These are phyloP conservation scores for Fusarium piperis DNA, from an alignment of 2,329 filamentous ascomycete species.

Conservation along the genomic window DNA sequence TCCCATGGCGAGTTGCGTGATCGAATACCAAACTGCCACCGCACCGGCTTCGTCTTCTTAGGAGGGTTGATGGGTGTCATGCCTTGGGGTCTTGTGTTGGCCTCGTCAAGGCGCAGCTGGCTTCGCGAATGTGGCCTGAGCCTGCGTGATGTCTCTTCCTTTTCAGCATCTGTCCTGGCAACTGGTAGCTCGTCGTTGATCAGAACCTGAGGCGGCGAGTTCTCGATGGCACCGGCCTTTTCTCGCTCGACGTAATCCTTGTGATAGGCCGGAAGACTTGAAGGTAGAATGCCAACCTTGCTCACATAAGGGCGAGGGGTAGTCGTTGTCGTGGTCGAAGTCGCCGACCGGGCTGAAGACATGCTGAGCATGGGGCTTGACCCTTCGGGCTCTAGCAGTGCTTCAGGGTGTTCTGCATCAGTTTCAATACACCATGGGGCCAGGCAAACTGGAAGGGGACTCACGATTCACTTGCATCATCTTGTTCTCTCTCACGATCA, in stretches of 20 bases:
- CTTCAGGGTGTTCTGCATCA: conserved; percentile 48
- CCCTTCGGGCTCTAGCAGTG: conserved; percentile 49
- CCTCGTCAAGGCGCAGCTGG: conserved; percentile 74
- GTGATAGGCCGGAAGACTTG: conserved; percentile 90
- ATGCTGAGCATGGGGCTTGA: conserved; percentile 63
- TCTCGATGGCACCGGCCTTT: conserved; percentile 61
- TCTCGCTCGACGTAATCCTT: conserved; percentile 86
- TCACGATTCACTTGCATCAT: conserved; percentile 94
- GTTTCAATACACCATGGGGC: conserved; percentile 41
- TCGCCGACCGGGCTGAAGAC: conserved; percentile 64
- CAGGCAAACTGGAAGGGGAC: conserved; percentile 48
- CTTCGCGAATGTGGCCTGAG: conserved; percentile 87
- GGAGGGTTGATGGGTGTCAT: conserved; percentile 70
- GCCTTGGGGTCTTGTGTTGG: conserved; percentile 65
- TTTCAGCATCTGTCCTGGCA: conserved; percentile 74
- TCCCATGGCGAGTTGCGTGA: conserved; percentile 94
- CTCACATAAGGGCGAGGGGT: conserved; percentile 72
- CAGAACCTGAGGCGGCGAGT: conserved; percentile 54
- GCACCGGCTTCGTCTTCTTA: conserved; percentile 82
- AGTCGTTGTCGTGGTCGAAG: conserved; percentile 56
- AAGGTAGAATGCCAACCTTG: conserved; percentile 91
- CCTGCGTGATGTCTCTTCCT: conserved; percentile 81
- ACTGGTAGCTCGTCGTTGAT: conserved; percentile 59
- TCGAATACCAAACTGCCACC: conserved; percentile 98
- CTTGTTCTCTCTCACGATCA: conserved; percentile 97